Evolutionary conservation across 257 asterid genomes (phyloP).

Genomic region (Primulina eburnea): DNA sequence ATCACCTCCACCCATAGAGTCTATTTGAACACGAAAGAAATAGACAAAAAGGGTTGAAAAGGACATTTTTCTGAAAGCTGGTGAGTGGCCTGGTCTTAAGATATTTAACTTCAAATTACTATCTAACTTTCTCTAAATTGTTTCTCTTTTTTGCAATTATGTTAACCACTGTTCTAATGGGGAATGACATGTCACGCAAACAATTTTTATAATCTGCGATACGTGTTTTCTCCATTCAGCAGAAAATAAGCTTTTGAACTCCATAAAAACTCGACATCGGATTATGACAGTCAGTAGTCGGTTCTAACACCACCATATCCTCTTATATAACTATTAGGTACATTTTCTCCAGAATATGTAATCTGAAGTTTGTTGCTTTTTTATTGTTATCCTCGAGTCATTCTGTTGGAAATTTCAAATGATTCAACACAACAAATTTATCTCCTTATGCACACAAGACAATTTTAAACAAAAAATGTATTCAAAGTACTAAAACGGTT

Average conservation of each 20-base stretch:
- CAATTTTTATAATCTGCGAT: not conserved
- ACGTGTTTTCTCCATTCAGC: not conserved
- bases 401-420: slow-evolving; percentile 4
- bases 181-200: not conserved
- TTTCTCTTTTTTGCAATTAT: not conserved
- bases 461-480: slow-evolving; percentile 21
- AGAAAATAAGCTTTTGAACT: slow-evolving; percentile 2
- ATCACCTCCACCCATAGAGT: slow-evolving; percentile 19
- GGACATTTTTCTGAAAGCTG: not conserved
- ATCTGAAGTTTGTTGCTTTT: slow-evolving; percentile 13
- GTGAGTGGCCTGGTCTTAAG: not conserved
- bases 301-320: not conserved
- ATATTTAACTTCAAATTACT: not conserved
- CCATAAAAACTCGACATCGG: slow-evolving; percentile 8
- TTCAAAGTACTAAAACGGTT: not conserved
- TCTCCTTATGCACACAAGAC: slow-evolving; percentile 4
- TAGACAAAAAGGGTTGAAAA: not conserved
- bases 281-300: slow-evolving; percentile 1
- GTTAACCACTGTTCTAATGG: not conserved
- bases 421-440: slow-evolving; percentile 13
- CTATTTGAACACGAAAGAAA: slow-evolving; percentile 16
- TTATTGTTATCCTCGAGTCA: slow-evolving; percentile 10
- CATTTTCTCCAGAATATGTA: slow-evolving; percentile 12
- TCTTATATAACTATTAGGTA: slow-evolving; percentile 9
- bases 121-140: not conserved